These are phyloP conservation scores for Diaporthe ampelina DNA, from an alignment of 2,329 filamentous ascomycete genomes.

Conservation along the genomic window DNA sequence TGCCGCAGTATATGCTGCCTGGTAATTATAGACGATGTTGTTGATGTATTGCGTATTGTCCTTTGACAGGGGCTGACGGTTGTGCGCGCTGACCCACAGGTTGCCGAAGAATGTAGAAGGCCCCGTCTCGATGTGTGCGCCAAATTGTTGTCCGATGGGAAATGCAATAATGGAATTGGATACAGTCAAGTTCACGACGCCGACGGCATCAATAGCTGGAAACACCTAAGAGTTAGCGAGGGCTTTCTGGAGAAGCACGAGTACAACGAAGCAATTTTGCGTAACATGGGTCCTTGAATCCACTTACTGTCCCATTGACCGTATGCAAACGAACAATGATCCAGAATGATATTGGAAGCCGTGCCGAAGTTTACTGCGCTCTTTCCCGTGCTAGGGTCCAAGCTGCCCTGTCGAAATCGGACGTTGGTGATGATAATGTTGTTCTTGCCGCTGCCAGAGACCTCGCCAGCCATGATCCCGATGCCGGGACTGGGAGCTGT, in stretches of 20 bases:
- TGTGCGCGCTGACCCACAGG: slow-evolving; percentile 62
- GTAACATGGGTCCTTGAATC: accelerated
- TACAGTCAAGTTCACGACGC: slow-evolving; percentile 58
- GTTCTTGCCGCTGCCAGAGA: slow-evolving; percentile 40
- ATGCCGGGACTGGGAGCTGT: slow-evolving; percentile 56
- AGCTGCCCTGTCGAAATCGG: slow-evolving; percentile 58
- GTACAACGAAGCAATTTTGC: not conserved
- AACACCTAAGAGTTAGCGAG: not conserved
- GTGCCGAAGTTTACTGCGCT: slow-evolving; percentile 59
- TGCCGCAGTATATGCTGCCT: slow-evolving; percentile 51
- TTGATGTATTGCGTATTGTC: slow-evolving; percentile 60
- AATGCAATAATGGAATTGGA: slow-evolving; percentile 61
- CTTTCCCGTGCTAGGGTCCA: slow-evolving; percentile 55
- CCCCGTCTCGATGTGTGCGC: slow-evolving; percentile 57
- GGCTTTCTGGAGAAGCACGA: accelerated
- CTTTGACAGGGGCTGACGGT: slow-evolving; percentile 61
- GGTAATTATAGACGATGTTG: slow-evolving; percentile 62
- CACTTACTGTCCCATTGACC: slow-evolving; percentile 55
- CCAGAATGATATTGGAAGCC: slow-evolving; percentile 60
- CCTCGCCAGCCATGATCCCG: slow-evolving; percentile 51
- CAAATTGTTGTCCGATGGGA: slow-evolving; percentile 59
- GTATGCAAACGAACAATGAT: slow-evolving; percentile 59
- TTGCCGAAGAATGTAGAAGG: slow-evolving; percentile 59
- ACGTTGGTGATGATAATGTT: slow-evolving; percentile 58
- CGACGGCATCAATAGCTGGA: slow-evolving; percentile 52